Evolutionary conservation across 495 filamentous ascomycete species (phyloP).

Genomic region (Trichoderma erinaceum): DNA sequence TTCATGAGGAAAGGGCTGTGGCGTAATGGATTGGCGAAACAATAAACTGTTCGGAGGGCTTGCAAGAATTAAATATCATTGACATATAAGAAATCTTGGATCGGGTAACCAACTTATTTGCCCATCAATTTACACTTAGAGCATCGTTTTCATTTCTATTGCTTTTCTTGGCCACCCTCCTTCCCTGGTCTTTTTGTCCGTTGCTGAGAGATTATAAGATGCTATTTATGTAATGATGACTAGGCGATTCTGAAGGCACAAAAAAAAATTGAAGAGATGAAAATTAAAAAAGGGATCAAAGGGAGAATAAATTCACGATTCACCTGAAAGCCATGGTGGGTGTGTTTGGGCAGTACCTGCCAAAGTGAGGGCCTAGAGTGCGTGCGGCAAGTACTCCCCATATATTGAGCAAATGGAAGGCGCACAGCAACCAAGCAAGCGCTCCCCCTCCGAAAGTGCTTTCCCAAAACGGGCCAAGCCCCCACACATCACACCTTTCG

Average conservation of each 20-base stretch:
- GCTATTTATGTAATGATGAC: background rate
- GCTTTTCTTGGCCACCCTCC: background rate
- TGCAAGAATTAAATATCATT: background rate
- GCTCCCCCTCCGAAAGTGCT: conserved; percentile 4
- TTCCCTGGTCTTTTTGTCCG: background rate
- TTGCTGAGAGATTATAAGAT: background rate
- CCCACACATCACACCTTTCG: conserved; percentile 14
- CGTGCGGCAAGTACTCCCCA: background rate
- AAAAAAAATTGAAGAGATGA: background rate
- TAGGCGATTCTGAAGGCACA: background rate
- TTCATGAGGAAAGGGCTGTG: background rate
- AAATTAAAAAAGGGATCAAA: background rate
- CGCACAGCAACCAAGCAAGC: background rate
- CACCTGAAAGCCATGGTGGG: too few relatives aligned
- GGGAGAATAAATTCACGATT: background rate
- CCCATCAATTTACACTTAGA: background rate
- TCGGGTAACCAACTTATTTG: background rate
- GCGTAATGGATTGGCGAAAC: background rate
- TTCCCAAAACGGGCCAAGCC: conserved; percentile 12
- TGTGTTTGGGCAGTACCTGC: background rate
- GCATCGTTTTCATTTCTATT: background rate
- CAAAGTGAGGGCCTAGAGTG: background rate
- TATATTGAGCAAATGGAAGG: background rate
- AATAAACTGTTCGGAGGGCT: background rate
- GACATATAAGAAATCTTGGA: background rate